A percentile compares a stretch with the other conserved stretches of the same genome.
These are phyloP conservation scores for Medicago truncatula DNA, from an alignment of 306 rosid genomes.

Conservation along the genomic window MtrunA17r5.0-ANR NC_053047.1:32789001-32789500, in stretches of 20 bases:
- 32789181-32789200: constrained; percentile 81
- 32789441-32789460: not conserved
- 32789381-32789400: not conserved
- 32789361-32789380: not conserved
- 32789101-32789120: constrained; percentile 6
- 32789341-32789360: not conserved
- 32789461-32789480: not conserved
- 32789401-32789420: not conserved
- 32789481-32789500: not conserved
- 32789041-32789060: constrained; percentile 74
- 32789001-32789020: constrained; percentile 80
- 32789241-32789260: constrained; percentile 60
- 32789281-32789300: constrained; percentile 51
- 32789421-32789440: not conserved
- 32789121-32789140: not conserved
- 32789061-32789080: constrained; percentile 66
- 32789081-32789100: constrained; percentile 17
- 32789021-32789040: constrained; percentile 95
- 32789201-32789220: constrained; percentile 63
- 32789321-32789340: no score
- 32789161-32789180: constrained; percentile 78
- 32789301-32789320: not conserved
- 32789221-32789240: constrained; percentile 68
- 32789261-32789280: constrained; percentile 73
- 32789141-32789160: not conserved